Evolutionary conservation across 352 stramenopile genomes (phyloP), one percentile per base, ranked within the genome.

Genomic region (Phytophthora ohioensis): DNA sequence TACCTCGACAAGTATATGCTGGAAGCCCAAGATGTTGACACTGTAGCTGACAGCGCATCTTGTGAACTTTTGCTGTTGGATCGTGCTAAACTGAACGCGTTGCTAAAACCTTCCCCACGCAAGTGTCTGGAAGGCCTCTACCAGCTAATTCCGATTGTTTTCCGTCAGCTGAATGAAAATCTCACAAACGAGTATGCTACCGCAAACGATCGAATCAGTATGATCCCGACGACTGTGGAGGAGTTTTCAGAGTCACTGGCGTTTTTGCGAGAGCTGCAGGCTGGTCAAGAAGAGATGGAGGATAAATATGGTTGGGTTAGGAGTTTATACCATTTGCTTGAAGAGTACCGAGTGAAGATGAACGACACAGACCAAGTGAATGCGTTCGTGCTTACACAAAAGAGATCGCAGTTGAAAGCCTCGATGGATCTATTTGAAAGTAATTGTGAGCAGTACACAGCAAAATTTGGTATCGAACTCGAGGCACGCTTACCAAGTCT

Each of bases 381-480:
- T 42, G 81, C 82, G 11, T 92, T 93, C 59, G 52, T 93, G 42
- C 64, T 93, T 2, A 88, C 87, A 0, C 87, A 94, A 41, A 91
- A 91, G 65, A 80, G 72, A n/a, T 72, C 84, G 2, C 87, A 93
- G 57, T 63, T 94, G 32, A 88, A 85, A 42, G 87, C 84, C 3
- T 93, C 87, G 2, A 92, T 92, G 70, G 85, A 93, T 43, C 43
- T 91, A 2, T 91, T 94, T 57, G 85, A 92, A 67, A 88, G 61
- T 38, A 87, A 74, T 31, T 88, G 79, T 57, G 84, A 92, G 15
- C 78, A 89, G 53, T 94, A 94, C 65, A 87, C 78, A 11, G 80
- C 85, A 7, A 93, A 92, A 47, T 94, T 94, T 64, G 75, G 78
- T 10, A 71, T 92, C 11, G 87, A 94, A 57, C 80, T 94, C 8